Conservation (phyloP, 306 rosid genomes). For the Lablab purpureus region DNA sequence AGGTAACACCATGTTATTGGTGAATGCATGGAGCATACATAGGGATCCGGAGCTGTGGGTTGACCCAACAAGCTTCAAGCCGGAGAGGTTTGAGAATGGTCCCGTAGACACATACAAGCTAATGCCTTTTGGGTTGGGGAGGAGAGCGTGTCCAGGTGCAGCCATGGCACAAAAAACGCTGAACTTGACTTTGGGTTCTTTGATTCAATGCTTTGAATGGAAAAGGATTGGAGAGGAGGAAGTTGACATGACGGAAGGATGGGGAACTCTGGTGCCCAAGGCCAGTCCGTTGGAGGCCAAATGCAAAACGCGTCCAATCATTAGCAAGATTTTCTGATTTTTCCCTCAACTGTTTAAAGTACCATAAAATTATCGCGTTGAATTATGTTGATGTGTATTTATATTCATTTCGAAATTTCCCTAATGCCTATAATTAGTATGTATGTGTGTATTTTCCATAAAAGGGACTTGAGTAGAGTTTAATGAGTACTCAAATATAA, state of each 20-base stretch:
- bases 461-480: not conserved
- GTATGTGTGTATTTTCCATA: not conserved
- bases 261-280: not conserved
- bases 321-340: not conserved
- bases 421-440: not conserved
- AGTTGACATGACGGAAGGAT: not conserved
- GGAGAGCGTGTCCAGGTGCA: constrained; percentile 1
- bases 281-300: not conserved
- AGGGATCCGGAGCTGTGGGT: constrained; percentile 54
- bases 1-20: constrained; percentile 51
- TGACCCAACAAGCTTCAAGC: too few species aligned
- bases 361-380: not conserved
- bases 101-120: constrained; percentile 12
- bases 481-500: too few species aligned
- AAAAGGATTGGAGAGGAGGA: not conserved
- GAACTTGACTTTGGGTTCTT: not conserved
- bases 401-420: not conserved
- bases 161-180: not conserved
- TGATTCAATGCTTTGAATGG: not conserved
- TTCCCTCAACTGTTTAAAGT: not conserved
- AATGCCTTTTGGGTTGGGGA: constrained; percentile 55
- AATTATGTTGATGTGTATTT: not conserved
- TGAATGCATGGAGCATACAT: constrained; percentile 69
- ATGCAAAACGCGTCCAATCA: not conserved
- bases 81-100: constrained; percentile 40